These are phyloP conservation scores for Mycena haematopus DNA, from an alignment of 768 basidiomycete genomes.

Conservation along the genomic window DNA sequence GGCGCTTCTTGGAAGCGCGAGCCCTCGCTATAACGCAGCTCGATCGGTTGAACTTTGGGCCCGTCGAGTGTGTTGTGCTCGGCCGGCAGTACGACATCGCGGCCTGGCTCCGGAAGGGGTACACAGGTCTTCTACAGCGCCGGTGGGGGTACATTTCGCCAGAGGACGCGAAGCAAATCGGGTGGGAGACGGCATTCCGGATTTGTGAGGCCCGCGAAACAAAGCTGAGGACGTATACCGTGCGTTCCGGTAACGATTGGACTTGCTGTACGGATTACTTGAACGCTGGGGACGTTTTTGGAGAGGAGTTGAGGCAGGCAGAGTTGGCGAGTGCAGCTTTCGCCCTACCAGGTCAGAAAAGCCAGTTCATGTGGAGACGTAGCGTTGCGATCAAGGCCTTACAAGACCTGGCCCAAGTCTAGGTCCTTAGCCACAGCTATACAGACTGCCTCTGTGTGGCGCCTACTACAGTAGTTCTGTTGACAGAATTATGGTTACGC, in stretches of 20 bases:
- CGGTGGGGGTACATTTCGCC: too few relatives aligned
- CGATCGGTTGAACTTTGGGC: conserved; percentile 27
- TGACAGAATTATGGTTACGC: too few relatives aligned
- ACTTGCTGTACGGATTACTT: too few relatives aligned
- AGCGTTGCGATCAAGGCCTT: too few relatives aligned
- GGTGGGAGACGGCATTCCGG: conserved; percentile 17
- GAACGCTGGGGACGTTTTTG: neutral
- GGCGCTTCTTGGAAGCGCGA: conserved; percentile 35
- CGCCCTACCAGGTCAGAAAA: too few relatives aligned
- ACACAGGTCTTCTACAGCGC: conserved; percentile 35
- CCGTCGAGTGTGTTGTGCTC: conserved; percentile 38
- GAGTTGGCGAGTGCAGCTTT: conserved; percentile 9
- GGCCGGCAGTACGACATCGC: conserved; percentile 39
- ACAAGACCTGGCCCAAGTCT: too few relatives aligned
- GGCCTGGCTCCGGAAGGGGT: conserved; percentile 41
- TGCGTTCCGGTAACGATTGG: too few relatives aligned
- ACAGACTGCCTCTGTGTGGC: too few relatives aligned
- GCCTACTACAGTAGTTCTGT: too few relatives aligned
- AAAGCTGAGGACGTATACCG: too few relatives aligned
- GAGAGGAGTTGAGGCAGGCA: conserved; percentile 19
- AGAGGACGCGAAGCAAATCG: conserved; percentile 26
- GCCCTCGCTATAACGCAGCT: conserved; percentile 36
- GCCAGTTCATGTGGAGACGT: too few relatives aligned
- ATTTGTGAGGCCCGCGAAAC: conserved; percentile 23
- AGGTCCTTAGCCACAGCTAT: too few relatives aligned